Evolutionary conservation across 2,329 filamentous ascomycete genomes (phyloP).

Genomic region (Aquanectria penicillioides): DNA sequence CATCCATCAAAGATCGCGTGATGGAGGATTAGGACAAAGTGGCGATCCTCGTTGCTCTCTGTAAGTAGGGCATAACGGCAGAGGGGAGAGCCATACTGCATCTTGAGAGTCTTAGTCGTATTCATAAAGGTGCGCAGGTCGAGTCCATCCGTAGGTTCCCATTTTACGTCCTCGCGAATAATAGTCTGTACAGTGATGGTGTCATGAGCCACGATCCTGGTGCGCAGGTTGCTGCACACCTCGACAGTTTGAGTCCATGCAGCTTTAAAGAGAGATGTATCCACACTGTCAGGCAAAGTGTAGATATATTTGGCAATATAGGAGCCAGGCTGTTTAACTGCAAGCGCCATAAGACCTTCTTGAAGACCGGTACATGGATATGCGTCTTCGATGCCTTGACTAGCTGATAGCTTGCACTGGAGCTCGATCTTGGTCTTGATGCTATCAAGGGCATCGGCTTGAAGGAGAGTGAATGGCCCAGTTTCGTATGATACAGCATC

Average conservation of each 20-base stretch:
- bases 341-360: conserved; percentile 44
- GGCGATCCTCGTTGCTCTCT: neutral
- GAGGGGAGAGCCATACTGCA: conserved; percentile 3
- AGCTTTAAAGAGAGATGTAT: neutral
- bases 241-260: neutral
- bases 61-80: conserved; percentile 4
- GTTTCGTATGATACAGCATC: neutral
- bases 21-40: conserved; percentile 6
- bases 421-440: neutral
- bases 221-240: conserved; percentile 1
- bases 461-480: neutral
- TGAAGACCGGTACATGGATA: conserved; percentile 50
- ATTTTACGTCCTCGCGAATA: neutral
- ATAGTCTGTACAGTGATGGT: neutral
- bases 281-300: neutral
- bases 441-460: neutral
- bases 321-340: conserved; percentile 14
- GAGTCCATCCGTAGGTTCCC: neutral
- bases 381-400: conserved; percentile 39
- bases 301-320: conserved; percentile 20
- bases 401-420: neutral
- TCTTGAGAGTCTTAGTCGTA: neutral
- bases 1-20: conserved; percentile 12
- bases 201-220: neutral
- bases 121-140: conserved; percentile 3